These are phyloP conservation scores for Exserohilum turcica DNA, from an alignment of 2,329 filamentous ascomycete genomes.

Conservation along the genomic window DNA sequence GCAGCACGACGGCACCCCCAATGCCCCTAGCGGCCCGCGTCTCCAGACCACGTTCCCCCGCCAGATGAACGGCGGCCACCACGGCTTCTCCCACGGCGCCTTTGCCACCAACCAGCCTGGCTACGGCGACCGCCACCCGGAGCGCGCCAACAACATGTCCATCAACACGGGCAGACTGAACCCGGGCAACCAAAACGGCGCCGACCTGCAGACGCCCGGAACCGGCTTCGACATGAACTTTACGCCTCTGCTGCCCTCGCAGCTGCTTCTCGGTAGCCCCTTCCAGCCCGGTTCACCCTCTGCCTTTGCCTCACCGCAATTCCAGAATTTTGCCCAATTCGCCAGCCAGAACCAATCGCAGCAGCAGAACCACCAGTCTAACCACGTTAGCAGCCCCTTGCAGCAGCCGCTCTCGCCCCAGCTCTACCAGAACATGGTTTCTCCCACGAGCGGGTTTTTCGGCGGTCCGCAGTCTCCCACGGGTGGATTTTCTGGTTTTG, in stretches of 20 bases:
- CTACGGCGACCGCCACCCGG: constrained; percentile 84
- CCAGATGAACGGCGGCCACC: constrained; percentile 69
- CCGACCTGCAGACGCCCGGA: constrained; percentile 83
- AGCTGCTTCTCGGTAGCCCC: constrained; percentile 91
- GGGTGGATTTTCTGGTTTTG: constrained; percentile 69
- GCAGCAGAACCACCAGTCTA: constrained; percentile 62
- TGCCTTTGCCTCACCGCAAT: constrained; percentile 88
- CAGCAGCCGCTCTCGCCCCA: constrained; percentile 75
- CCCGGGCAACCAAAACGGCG: constrained; percentile 60
- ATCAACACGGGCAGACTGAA: constrained; percentile 83
- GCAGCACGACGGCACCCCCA: constrained; percentile 72
- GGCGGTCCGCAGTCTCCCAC: constrained; percentile 86
- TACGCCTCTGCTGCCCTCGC: constrained; percentile 90
- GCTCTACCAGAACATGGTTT: constrained; percentile 83
- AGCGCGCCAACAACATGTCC: constrained; percentile 82
- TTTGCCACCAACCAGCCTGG: constrained; percentile 83
- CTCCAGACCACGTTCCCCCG: constrained; percentile 73
- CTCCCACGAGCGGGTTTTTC: constrained; percentile 81
- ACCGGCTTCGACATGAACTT: constrained; percentile 98
- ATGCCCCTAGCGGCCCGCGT: constrained; percentile 62
- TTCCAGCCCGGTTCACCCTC: constrained; percentile 95
- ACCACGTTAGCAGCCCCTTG: constrained; percentile 73
- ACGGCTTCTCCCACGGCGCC: constrained; percentile 89
- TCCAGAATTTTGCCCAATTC: constrained; percentile 80
- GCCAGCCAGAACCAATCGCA: constrained; percentile 61